These are phyloP conservation scores for Typha latifolia DNA, from an alignment of 176 grass and related monocot genomes.

Conservation along the genomic window DNA sequence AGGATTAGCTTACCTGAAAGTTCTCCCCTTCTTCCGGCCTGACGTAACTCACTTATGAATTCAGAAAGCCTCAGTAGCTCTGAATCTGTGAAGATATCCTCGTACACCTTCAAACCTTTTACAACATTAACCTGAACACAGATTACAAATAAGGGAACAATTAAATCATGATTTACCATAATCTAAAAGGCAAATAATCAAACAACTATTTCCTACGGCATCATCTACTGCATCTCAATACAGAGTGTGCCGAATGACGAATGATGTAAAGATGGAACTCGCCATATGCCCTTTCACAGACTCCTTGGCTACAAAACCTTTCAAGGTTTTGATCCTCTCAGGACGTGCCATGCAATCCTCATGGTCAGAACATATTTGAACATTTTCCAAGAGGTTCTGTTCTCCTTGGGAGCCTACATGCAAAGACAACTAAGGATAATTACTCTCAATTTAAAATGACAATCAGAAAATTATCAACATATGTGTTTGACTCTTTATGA, in stretches of 20 bases:
- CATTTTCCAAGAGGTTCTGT: conserved; percentile 37
- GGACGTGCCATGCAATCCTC: conserved; percentile 59
- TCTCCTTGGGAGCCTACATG: conserved; percentile 64
- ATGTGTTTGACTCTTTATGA: too few relatives aligned
- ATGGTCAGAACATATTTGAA: conserved; percentile 60
- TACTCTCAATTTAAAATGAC: background rate
- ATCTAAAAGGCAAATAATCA: conserved; percentile 5
- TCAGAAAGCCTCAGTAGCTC: conserved; percentile 75
- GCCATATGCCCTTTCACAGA: conserved; percentile 93
- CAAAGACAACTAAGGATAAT: background rate
- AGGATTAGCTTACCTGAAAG: conserved; percentile 80
- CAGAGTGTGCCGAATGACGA: conserved; percentile 40
- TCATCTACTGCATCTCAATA: conserved; percentile 47
- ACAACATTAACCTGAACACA: conserved; percentile 86
- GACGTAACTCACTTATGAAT: conserved; percentile 81
- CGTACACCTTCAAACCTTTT: conserved; percentile 93
- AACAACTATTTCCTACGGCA: conserved; percentile 57
- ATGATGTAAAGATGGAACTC: conserved; percentile 70
- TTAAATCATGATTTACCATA: background rate
- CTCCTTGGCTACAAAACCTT: conserved; percentile 96
- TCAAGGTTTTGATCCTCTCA: conserved; percentile 89
- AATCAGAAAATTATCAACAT: background rate
- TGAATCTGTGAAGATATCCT: conserved; percentile 77
- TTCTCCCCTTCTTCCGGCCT: conserved; percentile 75
- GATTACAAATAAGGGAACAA: conserved; percentile 14